Conservation (phyloP, 371 early-diverging fungal genomes). For the Circinella minor region DNA sequence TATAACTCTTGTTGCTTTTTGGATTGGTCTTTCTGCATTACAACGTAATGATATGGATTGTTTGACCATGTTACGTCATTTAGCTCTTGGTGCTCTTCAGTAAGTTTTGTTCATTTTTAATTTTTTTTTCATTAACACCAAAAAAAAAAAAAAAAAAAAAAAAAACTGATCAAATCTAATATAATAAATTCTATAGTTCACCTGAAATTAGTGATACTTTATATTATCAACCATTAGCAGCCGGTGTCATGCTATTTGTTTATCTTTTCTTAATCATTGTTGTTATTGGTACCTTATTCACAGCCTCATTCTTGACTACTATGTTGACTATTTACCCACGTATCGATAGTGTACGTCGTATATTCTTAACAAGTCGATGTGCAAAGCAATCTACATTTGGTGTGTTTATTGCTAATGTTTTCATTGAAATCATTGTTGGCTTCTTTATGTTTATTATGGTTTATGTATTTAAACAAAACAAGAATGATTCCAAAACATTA, state of each 20-base stretch:
- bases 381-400: conserved; percentile 22
- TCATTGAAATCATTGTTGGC: conserved; percentile 37
- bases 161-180: neutral
- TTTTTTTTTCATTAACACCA: neutral
- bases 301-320: conserved; percentile 44
- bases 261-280: conserved; percentile 43
- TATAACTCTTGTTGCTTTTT: conserved; percentile 35
- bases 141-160: neutral
- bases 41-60: conserved; percentile 39
- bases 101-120: conserved; percentile 22
- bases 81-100: conserved; percentile 51
- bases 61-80: conserved; percentile 31
- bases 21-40: conserved; percentile 44
- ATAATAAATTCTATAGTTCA: conserved; percentile 23
- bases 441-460: conserved; percentile 13
- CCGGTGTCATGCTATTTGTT: conserved; percentile 33
- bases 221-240: conserved; percentile 36
- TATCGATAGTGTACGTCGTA: conserved; percentile 22
- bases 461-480: conserved; percentile 7
- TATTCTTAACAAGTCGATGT: conserved; percentile 25
- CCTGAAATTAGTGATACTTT: conserved; percentile 46
- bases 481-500: conserved; percentile 13
- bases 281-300: conserved; percentile 34
- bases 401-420: conserved; percentile 31
- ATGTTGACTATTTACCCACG: conserved; percentile 29